These are phyloP conservation scores for Lachancea kluyveri DNA, from an alignment of 805 yeast genomes.

Conservation along the genomic window DNA sequence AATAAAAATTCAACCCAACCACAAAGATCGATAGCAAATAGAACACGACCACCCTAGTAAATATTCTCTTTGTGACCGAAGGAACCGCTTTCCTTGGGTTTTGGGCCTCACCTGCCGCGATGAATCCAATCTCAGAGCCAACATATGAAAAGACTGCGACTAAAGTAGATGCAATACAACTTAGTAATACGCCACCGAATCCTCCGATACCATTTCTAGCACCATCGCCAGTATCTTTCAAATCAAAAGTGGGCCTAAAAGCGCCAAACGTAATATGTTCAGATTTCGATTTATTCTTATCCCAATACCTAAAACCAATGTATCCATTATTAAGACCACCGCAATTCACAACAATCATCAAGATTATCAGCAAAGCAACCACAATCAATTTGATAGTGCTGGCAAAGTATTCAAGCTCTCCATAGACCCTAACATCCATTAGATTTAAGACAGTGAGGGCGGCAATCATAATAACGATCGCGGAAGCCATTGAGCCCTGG, in stretches of 20 bases:
- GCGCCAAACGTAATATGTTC: slow-evolving; percentile 52
- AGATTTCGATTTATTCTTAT: slow-evolving; percentile 35
- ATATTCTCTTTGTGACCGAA: slow-evolving; percentile 63
- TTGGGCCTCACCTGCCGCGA: slow-evolving; percentile 75
- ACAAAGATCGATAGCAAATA: slow-evolving; percentile 61
- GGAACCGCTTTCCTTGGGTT: slow-evolving; percentile 71
- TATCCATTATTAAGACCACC: slow-evolving; percentile 44
- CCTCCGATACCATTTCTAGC: slow-evolving; percentile 53
- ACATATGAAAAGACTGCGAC: slow-evolving; percentile 66
- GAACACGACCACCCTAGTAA: slow-evolving; percentile 60
- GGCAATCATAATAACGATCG: slow-evolving; percentile 50
- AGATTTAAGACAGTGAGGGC: slow-evolving; percentile 45
- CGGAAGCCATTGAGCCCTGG: slow-evolving; percentile 44
- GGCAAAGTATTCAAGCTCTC: slow-evolving; percentile 63
- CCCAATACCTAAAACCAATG: slow-evolving; percentile 67
- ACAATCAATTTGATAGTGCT: slow-evolving; percentile 52
- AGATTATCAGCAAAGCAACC: slow-evolving; percentile 45
- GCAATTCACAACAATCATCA: slow-evolving; percentile 55
- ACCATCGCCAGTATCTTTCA: slow-evolving; percentile 50
- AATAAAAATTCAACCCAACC: slow-evolving; percentile 61
- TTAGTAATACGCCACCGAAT: slow-evolving; percentile 48
- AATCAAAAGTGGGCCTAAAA: slow-evolving; percentile 63
- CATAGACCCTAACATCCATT: slow-evolving; percentile 63
- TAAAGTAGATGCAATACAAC: slow-evolving; percentile 51
- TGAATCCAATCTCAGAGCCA: slow-evolving; percentile 73